Percentiles rank a stretch among this genome's conserved stretches.
Conservation (phyloP, 2,329 filamentous ascomycete species). For the Epichloe aotearoae region DNA sequence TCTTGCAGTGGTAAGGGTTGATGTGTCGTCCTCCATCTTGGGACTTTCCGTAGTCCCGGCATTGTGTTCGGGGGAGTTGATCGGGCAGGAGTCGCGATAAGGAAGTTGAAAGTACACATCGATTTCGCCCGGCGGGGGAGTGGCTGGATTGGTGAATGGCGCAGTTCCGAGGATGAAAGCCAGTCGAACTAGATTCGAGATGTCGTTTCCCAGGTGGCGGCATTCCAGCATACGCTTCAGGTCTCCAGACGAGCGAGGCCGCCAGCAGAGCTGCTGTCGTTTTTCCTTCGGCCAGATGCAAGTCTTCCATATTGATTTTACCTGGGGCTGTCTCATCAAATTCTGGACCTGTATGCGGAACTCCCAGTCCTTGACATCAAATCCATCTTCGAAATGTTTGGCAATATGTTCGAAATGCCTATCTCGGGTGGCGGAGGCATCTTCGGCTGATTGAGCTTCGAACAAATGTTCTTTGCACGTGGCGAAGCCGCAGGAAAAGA, state of each 20-base stretch:
- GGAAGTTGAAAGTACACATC: slow-evolving; percentile 26
- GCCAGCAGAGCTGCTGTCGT: slow-evolving; percentile 26
- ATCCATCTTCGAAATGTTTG: slow-evolving; percentile 31
- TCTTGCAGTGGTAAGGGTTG: slow-evolving; percentile 16
- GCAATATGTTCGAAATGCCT: slow-evolving; percentile 35
- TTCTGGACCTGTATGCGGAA: slow-evolving; percentile 31
- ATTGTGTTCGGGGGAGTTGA: slow-evolving; percentile 19
- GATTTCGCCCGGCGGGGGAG: slow-evolving; percentile 25
- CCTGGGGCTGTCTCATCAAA: slow-evolving; percentile 27
- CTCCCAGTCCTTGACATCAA: slow-evolving; percentile 29
- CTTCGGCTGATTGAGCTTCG: slow-evolving; percentile 24
- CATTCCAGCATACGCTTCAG: slow-evolving; percentile 32
- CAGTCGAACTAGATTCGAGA: slow-evolving; percentile 28
- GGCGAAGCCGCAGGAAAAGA: slow-evolving; percentile 30
- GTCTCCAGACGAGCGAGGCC: slow-evolving; percentile 27
- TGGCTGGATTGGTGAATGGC: slow-evolving; percentile 22
- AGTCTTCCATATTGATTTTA: slow-evolving; percentile 32
- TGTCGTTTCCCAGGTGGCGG: slow-evolving; percentile 27
- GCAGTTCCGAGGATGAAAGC: slow-evolving; percentile 30
- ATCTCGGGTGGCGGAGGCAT: slow-evolving; percentile 24
- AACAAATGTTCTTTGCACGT: slow-evolving; percentile 30
- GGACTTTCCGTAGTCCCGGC: slow-evolving; percentile 8
- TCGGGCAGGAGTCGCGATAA: slow-evolving; percentile 22
- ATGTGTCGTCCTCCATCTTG: slow-evolving; percentile 17
- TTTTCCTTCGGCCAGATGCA: slow-evolving; percentile 32